Percentiles rank a stretch among this genome's conserved stretches.
phyloP scores from a whole-genome alignment of 306 rosid genomes.

The Corylus avellana region DNA sequence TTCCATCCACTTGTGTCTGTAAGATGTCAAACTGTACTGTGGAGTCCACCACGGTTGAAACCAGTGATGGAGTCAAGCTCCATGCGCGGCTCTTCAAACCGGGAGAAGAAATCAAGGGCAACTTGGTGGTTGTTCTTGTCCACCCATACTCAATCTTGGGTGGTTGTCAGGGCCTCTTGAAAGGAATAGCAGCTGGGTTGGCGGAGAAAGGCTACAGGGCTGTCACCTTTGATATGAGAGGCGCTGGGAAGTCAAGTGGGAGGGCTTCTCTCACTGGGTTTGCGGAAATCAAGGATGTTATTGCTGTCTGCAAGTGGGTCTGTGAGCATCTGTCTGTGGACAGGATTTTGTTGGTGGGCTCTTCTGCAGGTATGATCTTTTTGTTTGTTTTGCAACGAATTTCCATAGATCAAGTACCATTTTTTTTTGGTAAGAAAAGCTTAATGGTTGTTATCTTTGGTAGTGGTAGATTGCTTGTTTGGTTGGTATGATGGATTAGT shows the following conservation, averaged over 20 bases:
- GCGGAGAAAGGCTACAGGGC: conserved; percentile 62
- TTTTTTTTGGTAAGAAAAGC: neutral
- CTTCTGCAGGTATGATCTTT: conserved; percentile 79
- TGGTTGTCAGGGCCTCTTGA: conserved; percentile 81
- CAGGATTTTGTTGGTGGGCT: conserved; percentile 68
- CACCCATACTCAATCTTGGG: conserved; percentile 93
- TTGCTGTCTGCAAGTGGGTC: conserved; percentile 70
- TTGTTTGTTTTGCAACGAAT: neutral
- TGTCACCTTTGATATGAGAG: conserved; percentile 85
- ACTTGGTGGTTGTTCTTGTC: conserved; percentile 66
- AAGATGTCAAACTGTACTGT: conserved; percentile 52
- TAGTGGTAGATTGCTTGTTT: conserved; percentile 5
- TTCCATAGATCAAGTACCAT: conserved; percentile 17
- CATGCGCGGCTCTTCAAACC: conserved; percentile 68
- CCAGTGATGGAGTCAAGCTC: conserved; percentile 72
- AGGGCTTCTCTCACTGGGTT: conserved; percentile 79
- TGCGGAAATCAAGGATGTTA: conserved; percentile 75
- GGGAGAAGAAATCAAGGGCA: conserved; percentile 21
- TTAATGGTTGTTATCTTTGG: neutral
- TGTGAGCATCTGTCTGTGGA: conserved; percentile 34
- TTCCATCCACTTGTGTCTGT: conserved; percentile 3
- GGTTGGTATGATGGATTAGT: neutral
- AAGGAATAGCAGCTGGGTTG: conserved; percentile 76
- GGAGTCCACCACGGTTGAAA: conserved; percentile 61
- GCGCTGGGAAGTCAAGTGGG: conserved; percentile 78